Evolutionary conservation across 805 yeast species (phyloP), one percentile per base, ranked within the genome.

Genomic region (Lipomyces sp.): DNA sequence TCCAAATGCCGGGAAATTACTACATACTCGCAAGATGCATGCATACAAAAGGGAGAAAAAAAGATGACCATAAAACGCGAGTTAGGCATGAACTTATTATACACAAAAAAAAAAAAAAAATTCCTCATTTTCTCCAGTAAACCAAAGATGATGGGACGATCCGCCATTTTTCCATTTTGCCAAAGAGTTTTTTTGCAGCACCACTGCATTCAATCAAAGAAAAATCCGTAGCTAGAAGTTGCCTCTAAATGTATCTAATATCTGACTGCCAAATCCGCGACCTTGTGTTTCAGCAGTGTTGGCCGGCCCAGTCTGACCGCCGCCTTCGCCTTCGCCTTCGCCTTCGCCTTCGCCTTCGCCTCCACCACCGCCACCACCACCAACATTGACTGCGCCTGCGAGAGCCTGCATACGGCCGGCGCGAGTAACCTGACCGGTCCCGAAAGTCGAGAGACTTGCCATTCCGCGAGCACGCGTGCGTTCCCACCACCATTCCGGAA

Each of bases 401-500:
- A 24, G 24, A 24, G 24, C 24, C 1, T 24, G 24, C 24, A 24
- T 24, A 24, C 24, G 24, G 1, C 24, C 24, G 24, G 24, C 24
- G 29, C 54, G 57, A 7, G 64, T 63, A 39, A 59, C 53, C 32
- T 64, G 65, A 2, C 59, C 57, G 4, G 69, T 62, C 2, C 65
- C 58, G 29, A 65, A 30, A 4, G 61, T 61, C 48, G 66, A 62
- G 7, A 59, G 34, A 7, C 61, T 34, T 35, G 69, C 61, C 29
- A 59, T 39, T 6, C 63, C 62, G 11, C 33, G 62, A 11, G 35
- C 10, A 11, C 33, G 57, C 13, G 55, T 48, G 5, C 53, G 29
- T 34, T 59, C 67, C 73, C 74, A 67, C 51, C 57, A 39, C 69
- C 72, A 18, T 69, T 48, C 71, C 37, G 82, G 82, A 29, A 80